phyloP scores from a whole-genome alignment of 306 rosid species.

The Neltuma alba region DNA sequence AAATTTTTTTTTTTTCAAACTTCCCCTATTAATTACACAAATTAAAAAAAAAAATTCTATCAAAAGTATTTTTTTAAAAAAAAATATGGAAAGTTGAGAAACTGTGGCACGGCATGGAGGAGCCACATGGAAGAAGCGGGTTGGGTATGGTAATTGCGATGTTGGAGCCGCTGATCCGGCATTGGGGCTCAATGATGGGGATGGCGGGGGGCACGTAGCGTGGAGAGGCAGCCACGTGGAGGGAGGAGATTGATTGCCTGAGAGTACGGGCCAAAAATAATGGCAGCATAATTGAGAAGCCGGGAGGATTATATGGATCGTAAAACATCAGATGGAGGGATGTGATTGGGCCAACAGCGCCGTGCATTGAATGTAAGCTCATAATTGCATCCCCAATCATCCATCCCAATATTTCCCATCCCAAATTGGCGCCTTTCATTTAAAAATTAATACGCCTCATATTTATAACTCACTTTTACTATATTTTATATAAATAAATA shows the following conservation, averaged over 20 bases:
- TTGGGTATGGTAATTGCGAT: neutral
- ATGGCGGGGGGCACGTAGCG: neutral
- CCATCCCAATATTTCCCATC: neutral
- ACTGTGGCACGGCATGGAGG: no score
- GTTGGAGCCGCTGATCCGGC: neutral
- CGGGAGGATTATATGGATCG: neutral
- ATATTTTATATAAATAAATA: no score
- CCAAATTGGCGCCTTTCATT: neutral
- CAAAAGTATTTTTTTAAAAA: no score
- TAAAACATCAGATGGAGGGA: neutral
- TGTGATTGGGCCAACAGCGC: neutral
- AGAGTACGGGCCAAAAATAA: neutral
- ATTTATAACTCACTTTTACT: no score
- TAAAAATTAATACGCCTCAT: neutral
- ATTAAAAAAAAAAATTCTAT: no score
- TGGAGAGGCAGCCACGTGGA: slow-evolving; percentile 26
- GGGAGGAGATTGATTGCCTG: neutral
- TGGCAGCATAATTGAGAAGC: neutral
- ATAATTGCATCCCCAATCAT: neutral
- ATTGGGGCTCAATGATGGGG: slow-evolving; percentile 8
- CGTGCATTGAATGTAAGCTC: slow-evolving; percentile 36
- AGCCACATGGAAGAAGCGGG: neutral
- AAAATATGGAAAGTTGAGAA: no score
- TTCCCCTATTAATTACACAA: no score
- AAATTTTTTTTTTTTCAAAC: no score